These are phyloP conservation scores for Dalbergia oliveri DNA, from an alignment of 306 rosid genomes.

Conservation along the genomic window DNA sequence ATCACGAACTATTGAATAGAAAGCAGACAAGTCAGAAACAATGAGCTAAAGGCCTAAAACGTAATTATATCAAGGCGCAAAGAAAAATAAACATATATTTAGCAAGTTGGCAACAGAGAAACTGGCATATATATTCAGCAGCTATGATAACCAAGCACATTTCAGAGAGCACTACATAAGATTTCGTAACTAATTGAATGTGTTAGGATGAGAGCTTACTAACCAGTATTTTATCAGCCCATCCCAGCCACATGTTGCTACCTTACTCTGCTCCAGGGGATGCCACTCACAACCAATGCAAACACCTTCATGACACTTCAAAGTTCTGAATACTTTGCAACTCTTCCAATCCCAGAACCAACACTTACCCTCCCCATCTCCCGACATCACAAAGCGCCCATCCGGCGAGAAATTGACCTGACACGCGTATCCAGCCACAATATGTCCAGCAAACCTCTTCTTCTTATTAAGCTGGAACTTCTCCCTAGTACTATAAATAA, in stretches of 20 bases:
- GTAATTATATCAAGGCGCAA: not conserved
- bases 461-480: slow-evolving; percentile 98
- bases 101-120: slow-evolving; percentile 22
- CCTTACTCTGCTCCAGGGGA: slow-evolving; percentile 96
- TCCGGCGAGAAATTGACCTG: slow-evolving; percentile 96
- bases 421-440: slow-evolving; percentile 94
- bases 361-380: slow-evolving; percentile 96
- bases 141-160: slow-evolving; percentile 21
- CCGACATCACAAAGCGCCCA: slow-evolving; percentile 94
- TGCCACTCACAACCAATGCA: slow-evolving; percentile 96
- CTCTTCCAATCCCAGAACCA: slow-evolving; percentile 99
- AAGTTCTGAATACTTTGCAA: slow-evolving; percentile 96
- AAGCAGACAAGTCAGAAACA: slow-evolving; percentile 2
- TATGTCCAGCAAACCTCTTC: slow-evolving; percentile 95
- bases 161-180: slow-evolving; percentile 21
- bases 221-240: slow-evolving; percentile 96
- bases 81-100: not conserved
- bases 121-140: slow-evolving; percentile 12
- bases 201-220: slow-evolving; percentile 49
- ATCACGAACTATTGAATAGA: not conserved
- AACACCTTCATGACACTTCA: slow-evolving; percentile 92
- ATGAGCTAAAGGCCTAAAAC: not conserved
- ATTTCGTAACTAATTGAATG: slow-evolving; percentile 12
- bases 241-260: slow-evolving; percentile 99
- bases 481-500: slow-evolving; percentile 95